Conservation (phyloP, 192 early-diverging fungal genomes). For the Tieghemiomyces parasiticus region DNA sequence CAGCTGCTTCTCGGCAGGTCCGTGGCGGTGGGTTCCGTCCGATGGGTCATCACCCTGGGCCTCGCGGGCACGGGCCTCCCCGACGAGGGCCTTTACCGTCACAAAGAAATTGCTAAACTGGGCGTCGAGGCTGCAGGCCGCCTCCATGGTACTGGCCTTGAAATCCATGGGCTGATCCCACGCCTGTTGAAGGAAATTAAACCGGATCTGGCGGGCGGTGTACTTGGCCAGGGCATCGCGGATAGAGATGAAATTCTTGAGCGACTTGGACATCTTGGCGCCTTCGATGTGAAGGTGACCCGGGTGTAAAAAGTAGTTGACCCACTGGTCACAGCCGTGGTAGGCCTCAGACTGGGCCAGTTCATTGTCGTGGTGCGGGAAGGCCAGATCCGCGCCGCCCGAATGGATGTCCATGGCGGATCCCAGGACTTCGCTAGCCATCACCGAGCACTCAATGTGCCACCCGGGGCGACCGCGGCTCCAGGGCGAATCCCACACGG, state of each 20-base stretch:
- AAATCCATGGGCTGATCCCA: slow-evolving; percentile 87
- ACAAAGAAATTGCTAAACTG: slow-evolving; percentile 84
- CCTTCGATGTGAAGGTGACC: slow-evolving; percentile 93
- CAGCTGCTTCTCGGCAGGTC: slow-evolving; percentile 54
- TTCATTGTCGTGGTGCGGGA: slow-evolving; percentile 99
- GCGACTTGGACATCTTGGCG: slow-evolving; percentile 94
- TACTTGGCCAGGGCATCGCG: slow-evolving; percentile 71
- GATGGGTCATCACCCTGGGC: too few species aligned
- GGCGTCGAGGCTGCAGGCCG: slow-evolving; percentile 60
- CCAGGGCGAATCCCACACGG: slow-evolving; percentile 88
- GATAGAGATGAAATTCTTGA: slow-evolving; percentile 97
- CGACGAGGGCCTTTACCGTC: slow-evolving; percentile 60
- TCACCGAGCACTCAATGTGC: slow-evolving; percentile 99
- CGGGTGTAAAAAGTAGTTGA: slow-evolving; percentile 96
- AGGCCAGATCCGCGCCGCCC: slow-evolving; percentile 88
- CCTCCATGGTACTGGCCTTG: slow-evolving; percentile 53
- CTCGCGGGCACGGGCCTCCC: slow-evolving; percentile 37
- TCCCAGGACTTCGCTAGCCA: slow-evolving; percentile 87
- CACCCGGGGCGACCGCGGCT: slow-evolving; percentile 88
- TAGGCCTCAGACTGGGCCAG: slow-evolving; percentile 91
- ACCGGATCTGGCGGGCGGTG: slow-evolving; percentile 71
- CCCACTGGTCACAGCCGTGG: slow-evolving; percentile 84
- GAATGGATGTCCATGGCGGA: slow-evolving; percentile 85
- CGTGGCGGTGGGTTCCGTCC: slow-evolving; percentile 57
- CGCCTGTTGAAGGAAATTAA: slow-evolving; percentile 74